Evolutionary conservation across 352 stramenopile genomes (phyloP).

Genomic region (Phytophthora aleatoria): DNA sequence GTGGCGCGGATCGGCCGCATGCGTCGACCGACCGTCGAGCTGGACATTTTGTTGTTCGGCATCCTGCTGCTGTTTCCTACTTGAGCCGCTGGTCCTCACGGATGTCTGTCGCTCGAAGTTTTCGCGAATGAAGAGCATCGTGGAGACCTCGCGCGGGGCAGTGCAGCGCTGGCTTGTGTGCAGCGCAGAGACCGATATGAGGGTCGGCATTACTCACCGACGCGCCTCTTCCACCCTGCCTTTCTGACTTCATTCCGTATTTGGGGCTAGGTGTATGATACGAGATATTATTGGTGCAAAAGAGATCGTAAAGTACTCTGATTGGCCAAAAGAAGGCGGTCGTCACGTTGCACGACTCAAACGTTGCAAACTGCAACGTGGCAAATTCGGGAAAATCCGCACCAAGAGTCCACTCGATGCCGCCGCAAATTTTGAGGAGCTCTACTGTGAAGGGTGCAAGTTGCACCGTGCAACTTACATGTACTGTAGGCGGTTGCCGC

Average conservation of each 20-base stretch:
- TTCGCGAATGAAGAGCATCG: conserved; percentile 34
- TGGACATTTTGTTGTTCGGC: conserved; percentile 45
- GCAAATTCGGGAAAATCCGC: conserved; percentile 27
- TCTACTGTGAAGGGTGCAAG: conserved; percentile 7
- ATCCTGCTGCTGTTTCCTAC: conserved; percentile 27
- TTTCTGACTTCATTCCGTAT: conserved; percentile 23
- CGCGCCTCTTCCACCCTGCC: conserved; percentile 28
- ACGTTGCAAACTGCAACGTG: conserved; percentile 20
- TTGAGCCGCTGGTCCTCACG: conserved; percentile 12
- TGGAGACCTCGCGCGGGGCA: conserved; percentile 3
- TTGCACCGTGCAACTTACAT: too few relatives aligned
- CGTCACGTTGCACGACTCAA: conserved; percentile 9
- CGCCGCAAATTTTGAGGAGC: conserved; percentile 22
- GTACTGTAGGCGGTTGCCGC: not conserved
- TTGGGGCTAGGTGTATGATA: conserved; percentile 4
- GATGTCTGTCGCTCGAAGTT: conserved; percentile 27
- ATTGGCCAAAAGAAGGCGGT: conserved; percentile 16
- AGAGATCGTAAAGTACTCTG: not conserved
- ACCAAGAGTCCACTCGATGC: conserved; percentile 20
- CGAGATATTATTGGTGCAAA: not conserved
- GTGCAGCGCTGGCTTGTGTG: conserved; percentile 30
- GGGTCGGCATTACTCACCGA: conserved; percentile 21
- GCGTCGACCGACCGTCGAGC: conserved; percentile 17
- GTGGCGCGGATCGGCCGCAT: conserved; percentile 34
- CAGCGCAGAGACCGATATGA: conserved; percentile 16